Percentiles rank a stretch among this genome's conserved stretches.
Evolutionary conservation across 2,329 filamentous ascomycete species (phyloP).

Genomic region (Magnaporthiopsis rhizophila): DNA sequence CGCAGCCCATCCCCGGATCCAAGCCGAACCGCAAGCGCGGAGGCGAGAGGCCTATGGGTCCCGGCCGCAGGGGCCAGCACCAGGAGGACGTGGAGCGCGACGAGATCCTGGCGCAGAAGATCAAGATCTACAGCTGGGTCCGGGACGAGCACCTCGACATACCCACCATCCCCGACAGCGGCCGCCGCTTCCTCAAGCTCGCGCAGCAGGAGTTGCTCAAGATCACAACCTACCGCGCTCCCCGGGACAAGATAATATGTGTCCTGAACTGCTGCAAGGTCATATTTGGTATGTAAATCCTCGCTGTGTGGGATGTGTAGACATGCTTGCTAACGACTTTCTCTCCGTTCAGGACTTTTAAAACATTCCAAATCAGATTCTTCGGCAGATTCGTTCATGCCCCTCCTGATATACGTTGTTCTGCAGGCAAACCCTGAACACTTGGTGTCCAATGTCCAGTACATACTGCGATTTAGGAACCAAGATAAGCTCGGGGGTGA

Average conservation of each 20-base stretch:
- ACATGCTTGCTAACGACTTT: no score
- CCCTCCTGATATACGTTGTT: slow-evolving; percentile 90
- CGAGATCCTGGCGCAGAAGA: slow-evolving; percentile 92
- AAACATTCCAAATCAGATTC: slow-evolving; percentile 90
- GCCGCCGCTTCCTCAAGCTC: slow-evolving; percentile 76
- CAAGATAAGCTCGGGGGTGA: slow-evolving; percentile 97
- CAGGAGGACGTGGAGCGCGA: slow-evolving; percentile 97
- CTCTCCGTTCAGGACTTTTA: slow-evolving; percentile 55
- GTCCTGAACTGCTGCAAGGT: slow-evolving; percentile 99
- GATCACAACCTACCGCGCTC: slow-evolving; percentile 95
- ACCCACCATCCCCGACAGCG: slow-evolving; percentile 72
- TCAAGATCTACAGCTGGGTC: slow-evolving; percentile 94
- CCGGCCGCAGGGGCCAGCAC: slow-evolving; percentile 87
- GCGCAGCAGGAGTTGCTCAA: slow-evolving; percentile 94
- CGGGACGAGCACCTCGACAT: slow-evolving; percentile 92
- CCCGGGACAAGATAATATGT: slow-evolving; percentile 96
- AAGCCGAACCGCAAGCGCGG: slow-evolving; percentile 58
- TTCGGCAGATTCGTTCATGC: slow-evolving; percentile 93
- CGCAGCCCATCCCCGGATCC: slow-evolving; percentile 62
- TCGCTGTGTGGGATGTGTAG: background rate
- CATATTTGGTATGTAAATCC: slow-evolving; percentile 66
- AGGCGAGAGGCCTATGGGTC: slow-evolving; percentile 60
- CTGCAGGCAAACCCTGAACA: slow-evolving; percentile 92
- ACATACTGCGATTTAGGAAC: slow-evolving; percentile 92
- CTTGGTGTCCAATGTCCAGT: slow-evolving; percentile 94